Evolutionary conservation across 208 protist genomes (phyloP).

Genomic region (Leishmania martiniquensis): DNA sequence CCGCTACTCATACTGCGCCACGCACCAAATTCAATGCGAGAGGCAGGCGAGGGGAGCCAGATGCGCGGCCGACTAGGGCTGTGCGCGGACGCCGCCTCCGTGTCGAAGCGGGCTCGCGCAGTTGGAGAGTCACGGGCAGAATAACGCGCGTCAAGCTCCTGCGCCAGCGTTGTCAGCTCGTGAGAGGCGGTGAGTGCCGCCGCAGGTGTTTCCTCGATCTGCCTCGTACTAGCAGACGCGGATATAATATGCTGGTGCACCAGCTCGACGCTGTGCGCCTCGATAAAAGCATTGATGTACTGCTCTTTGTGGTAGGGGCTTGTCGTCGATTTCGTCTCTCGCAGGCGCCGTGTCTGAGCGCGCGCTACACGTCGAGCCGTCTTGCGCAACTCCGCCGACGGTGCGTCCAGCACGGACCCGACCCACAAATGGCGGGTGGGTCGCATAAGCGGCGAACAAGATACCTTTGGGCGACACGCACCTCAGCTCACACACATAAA

Average conservation of each 20-base stretch:
- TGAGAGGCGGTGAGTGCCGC: constrained; percentile 4
- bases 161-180: constrained; percentile 12
- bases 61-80: background rate
- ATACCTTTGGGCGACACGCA: too few species aligned
- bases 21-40: constrained; percentile 30
- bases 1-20: constrained; percentile 25
- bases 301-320: constrained; percentile 64
- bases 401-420: constrained; percentile 12
- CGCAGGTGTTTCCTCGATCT: background rate
- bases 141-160: constrained; percentile 24
- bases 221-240: background rate
- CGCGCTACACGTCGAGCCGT: constrained; percentile 18
- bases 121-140: background rate
- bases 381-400: constrained; percentile 15
- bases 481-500: too few species aligned
- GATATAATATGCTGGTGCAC: constrained; percentile 17
- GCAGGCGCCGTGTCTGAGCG: constrained; percentile 4
- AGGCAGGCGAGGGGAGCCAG: background rate
- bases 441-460: constrained; percentile 6
- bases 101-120: background rate
- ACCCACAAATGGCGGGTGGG: background rate
- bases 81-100: background rate
- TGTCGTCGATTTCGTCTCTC: constrained; percentile 16
- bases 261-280: constrained; percentile 48
- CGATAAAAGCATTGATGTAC: constrained; percentile 72